Conservation (phyloP, 768 basidiomycete species). For the Leccinum imitatum region DNA sequence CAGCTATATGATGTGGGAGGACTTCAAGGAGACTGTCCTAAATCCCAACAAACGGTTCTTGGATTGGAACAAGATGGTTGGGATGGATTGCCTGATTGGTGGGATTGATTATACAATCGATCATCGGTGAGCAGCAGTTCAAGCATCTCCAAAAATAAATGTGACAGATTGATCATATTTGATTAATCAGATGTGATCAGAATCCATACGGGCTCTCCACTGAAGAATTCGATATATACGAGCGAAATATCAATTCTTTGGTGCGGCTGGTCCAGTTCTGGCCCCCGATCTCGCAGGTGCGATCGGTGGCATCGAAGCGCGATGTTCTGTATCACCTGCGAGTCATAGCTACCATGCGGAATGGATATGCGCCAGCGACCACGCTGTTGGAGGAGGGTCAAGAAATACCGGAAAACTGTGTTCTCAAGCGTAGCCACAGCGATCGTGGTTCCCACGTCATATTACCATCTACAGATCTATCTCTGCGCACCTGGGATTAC, state of each 20-base stretch:
- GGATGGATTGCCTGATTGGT: not conserved
- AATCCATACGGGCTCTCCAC: not conserved
- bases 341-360: not conserved
- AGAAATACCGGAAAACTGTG: not conserved
- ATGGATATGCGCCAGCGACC: not conserved
- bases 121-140: not conserved
- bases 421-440: not conserved
- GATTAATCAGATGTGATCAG: not conserved
- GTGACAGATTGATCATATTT: no score
- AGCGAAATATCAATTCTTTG: not conserved
- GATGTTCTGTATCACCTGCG: not conserved
- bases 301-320: not conserved
- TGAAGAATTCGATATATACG: not conserved
- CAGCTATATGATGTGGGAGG: not conserved
- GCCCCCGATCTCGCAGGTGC: not conserved
- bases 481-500: not conserved
- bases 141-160: no score
- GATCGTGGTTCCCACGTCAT: not conserved
- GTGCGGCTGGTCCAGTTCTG: not conserved
- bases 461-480: not conserved
- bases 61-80: not conserved
- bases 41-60: not conserved
- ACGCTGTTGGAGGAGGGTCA: not conserved
- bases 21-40: not conserved
- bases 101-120: not conserved